Percentiles rank a stretch among this genome's conserved stretches.
phyloP scores from a whole-genome alignment of 352 stramenopile species.

The Globisporangium nunn region DNA sequence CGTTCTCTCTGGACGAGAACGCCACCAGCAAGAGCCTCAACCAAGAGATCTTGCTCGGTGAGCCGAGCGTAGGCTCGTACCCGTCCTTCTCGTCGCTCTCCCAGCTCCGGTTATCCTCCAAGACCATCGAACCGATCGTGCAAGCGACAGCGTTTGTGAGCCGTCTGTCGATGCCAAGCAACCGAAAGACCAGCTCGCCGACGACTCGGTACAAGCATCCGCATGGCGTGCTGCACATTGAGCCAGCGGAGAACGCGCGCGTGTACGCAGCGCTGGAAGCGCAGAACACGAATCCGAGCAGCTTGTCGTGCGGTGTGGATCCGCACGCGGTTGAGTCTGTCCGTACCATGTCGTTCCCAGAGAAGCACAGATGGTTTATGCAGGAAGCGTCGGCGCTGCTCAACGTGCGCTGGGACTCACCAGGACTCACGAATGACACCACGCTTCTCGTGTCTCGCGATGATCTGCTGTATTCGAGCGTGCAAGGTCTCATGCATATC shows the following conservation, averaged over 20 bases:
- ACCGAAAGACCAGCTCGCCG: neutral
- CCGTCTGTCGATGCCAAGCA: constrained; percentile 11
- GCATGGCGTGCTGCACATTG: constrained; percentile 16
- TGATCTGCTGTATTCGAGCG: constrained; percentile 29
- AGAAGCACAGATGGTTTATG: constrained; percentile 56
- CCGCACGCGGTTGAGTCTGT: constrained; percentile 27
- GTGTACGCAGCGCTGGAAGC: constrained; percentile 22
- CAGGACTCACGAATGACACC: constrained; percentile 15
- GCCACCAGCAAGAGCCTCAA: neutral
- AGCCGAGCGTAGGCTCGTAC: constrained; percentile 1
- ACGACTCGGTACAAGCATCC: constrained; percentile 10
- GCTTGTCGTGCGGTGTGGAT: constrained; percentile 16
- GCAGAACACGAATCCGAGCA: constrained; percentile 11
- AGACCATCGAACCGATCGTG: constrained; percentile 18
- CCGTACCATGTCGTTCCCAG: constrained; percentile 31
- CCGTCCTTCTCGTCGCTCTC: constrained; percentile 8
- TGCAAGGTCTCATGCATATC: constrained; percentile 22
- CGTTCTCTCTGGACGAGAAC: neutral
- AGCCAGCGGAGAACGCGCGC: constrained; percentile 19
- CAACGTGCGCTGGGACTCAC: constrained; percentile 27
- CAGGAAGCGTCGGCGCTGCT: constrained; percentile 36
- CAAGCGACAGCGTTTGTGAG: constrained; percentile 33
- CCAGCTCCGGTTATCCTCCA: neutral
- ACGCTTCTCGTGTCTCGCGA: constrained; percentile 28
- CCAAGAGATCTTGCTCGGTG: constrained; percentile 4